Base-by-base conservation (phyloP, 129 eudicot species). In the Ambrosia trifida region DNA sequence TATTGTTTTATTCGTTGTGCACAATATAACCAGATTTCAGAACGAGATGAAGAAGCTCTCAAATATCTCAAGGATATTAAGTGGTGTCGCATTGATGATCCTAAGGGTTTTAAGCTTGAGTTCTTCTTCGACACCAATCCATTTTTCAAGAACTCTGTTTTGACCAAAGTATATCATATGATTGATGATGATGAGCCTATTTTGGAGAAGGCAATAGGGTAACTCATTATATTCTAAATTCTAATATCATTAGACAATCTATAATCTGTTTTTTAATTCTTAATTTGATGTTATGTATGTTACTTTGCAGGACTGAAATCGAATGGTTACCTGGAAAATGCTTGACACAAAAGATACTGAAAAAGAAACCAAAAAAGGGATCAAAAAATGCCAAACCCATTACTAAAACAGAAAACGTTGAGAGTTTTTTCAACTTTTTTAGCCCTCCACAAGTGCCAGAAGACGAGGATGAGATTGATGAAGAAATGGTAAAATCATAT, bases 131-230 rank as follows among this genome's bases (percentile, higher is more conserved):
- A 86, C 59, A 62, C 87, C 19, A 91, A 91, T 68, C 97, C 96
- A 4, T 91, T 80, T 53, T 88, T 91, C 72, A 88, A 88, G 79
- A 91, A 91, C 64, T 58, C 96, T n/a, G 85, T 88, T 28, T 76
- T 91, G 77, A 88, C 97, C 3, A 91, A 91, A 79, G 83, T 84
- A 9, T 91, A 91, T 69, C 93, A 91, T 82, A 88, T 91, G 97
- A 81, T 91, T 81, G 97, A 91, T 79, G 97, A 91, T 4, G 89
- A 91, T 72, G 97, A 91, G 35, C 97, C 97, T 43, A 91, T 91
- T 41, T 73, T 91, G 43, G 97, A 91, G 87, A 91, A 88, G 79
- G 97, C 97, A 3, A 86, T 88, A 45, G 97, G 97, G 97, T 91
- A 82, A 79, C 28, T 70, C 35, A 10, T 60, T 43, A 44, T 18